Evolutionary conservation across 495 filamentous ascomycete species (phyloP).

Genomic region (Sordaria brevicollis): DNA sequence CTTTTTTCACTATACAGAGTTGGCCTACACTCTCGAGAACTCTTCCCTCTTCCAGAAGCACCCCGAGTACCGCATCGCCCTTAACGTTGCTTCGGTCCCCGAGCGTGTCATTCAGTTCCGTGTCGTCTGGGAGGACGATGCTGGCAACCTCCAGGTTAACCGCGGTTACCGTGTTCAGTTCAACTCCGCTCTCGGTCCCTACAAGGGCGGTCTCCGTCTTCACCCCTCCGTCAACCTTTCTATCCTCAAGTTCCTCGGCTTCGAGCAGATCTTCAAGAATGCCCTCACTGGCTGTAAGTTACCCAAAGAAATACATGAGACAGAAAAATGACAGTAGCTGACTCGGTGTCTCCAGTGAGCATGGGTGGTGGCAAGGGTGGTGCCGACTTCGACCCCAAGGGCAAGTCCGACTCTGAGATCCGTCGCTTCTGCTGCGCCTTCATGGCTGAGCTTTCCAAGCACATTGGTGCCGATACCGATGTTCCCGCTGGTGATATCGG

Average conservation of each 20-base stretch:
- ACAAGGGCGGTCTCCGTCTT: constrained; percentile 96
- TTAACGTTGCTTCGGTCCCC: constrained; percentile 79
- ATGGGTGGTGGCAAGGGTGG: constrained; percentile 99
- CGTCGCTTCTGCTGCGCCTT: constrained; percentile 93
- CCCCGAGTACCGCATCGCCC: constrained; percentile 87
- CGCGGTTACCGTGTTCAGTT: constrained; percentile 96
- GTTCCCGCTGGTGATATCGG: constrained; percentile 94
- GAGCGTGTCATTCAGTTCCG: constrained; percentile 97
- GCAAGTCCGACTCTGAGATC: constrained; percentile 95
- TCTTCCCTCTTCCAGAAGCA: constrained; percentile 86
- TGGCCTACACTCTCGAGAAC: constrained; percentile 86
- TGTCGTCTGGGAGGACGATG: constrained; percentile 93
- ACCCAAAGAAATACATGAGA: background rate
- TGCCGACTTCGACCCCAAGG: constrained; percentile 98
- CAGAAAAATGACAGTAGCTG: constrained; percentile 5
- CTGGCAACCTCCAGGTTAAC: constrained; percentile 83
- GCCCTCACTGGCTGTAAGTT: constrained; percentile 85
- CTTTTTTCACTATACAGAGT: constrained; percentile 50
- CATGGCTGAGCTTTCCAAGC: constrained; percentile 88
- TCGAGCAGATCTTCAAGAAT: constrained; percentile 99
- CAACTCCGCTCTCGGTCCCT: constrained; percentile 95
- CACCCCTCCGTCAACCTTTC: constrained; percentile 95
- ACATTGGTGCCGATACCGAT: constrained; percentile 95
- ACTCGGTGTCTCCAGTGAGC: constrained; percentile 49
- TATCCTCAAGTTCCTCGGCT: constrained; percentile 96